Evolutionary conservation across 1,139 yeast species (phyloP).

Genomic region (Kurtzmaniella natalensis): DNA sequence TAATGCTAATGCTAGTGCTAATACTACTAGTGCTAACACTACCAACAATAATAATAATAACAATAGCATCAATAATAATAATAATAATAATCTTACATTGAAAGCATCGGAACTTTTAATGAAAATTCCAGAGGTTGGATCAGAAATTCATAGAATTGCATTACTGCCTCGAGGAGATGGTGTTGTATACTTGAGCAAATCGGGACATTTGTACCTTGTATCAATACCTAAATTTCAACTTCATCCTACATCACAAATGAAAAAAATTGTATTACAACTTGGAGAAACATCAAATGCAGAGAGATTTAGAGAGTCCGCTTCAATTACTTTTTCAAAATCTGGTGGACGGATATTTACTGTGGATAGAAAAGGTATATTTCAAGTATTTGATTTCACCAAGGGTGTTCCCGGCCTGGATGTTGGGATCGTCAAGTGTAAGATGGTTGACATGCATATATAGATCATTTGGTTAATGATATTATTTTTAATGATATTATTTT

Average conservation of each 20-base stretch:
- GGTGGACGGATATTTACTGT: slow-evolving; percentile 75
- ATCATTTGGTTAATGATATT: no score
- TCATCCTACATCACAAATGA: slow-evolving; percentile 18
- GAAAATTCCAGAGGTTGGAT: slow-evolving; percentile 77
- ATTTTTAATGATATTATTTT: no score
- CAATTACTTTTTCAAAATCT: slow-evolving; percentile 67
- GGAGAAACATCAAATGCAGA: slow-evolving; percentile 78
- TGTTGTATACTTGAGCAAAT: slow-evolving; percentile 71
- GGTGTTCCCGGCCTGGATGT: slow-evolving; percentile 70
- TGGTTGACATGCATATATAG: slow-evolving; percentile 30
- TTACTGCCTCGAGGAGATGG: slow-evolving; percentile 87
- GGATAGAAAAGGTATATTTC: slow-evolving; percentile 76
- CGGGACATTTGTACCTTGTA: slow-evolving; percentile 70
- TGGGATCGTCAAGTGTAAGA: slow-evolving; percentile 76
- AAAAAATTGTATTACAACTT: slow-evolving; percentile 60
- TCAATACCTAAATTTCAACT: slow-evolving; percentile 55
- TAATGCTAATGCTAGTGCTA: slow-evolving; percentile 14
- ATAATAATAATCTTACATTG: slow-evolving; percentile 14
- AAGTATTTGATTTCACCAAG: slow-evolving; percentile 83
- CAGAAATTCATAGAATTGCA: slow-evolving; percentile 66
- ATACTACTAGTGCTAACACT: slow-evolving; percentile 8
- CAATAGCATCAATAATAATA: slow-evolving; percentile 13
- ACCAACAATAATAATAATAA: neutral
- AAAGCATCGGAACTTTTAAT: slow-evolving; percentile 30
- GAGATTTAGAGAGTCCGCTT: slow-evolving; percentile 66